Base-by-base conservation (phyloP, 108 stramenopile genomes). In the Pseudonitzschia multiseries region DNA sequence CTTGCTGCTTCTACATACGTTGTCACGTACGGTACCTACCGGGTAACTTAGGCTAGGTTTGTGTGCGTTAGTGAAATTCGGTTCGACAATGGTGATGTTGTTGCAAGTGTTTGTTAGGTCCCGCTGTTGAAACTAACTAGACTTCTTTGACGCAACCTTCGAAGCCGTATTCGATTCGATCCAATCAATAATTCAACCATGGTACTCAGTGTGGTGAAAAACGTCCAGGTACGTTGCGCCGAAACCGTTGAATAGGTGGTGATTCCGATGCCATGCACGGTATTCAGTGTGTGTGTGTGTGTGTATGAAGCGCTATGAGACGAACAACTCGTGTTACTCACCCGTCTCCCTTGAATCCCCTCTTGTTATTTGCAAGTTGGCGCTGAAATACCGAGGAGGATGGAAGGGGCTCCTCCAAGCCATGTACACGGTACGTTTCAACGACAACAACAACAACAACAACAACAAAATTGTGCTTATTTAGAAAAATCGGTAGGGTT, bases 381-480 rank as follows among this genome's bases (percentile, higher is more conserved):
- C 88, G 57, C 80, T 93, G 17, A 88, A 92, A 73, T 90, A 89
- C 70, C 76, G 94, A 76, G 92, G 92, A 81, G 95, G 95, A 80
- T 93, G 92, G 95, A 82, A 82, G 53, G 90, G 91, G 21, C 86
- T 96, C n/a, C 72, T 90, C 27, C 82, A 96, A 68, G 91, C 92
- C 85, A 93, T 93, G 95, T 96, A 96, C 81, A 88, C 91, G 33
- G 92, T 93, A 71, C 84, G 92, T 80, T 29, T 31, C 53, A 4
- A 18, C n/a, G n/a, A n/a, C n/a, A n/a, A n/a, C n/a, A n/a, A n/a
- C n/a, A n/a, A n/a, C n/a, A n/a, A n/a, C n/a, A n/a, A n/a, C n/a
- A n/a, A n/a, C n/a, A n/a, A n/a, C n/a, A n/a, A n/a, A n/a, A n/a
- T n/a, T n/a, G n/a, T n/a, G n/a, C 27, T 21, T 40, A 20, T 18